Percentiles rank a stretch among this genome's conserved stretches.
Evolutionary conservation across 2,329 filamentous ascomycete species (phyloP).

Genomic region (Diplodia sapinea): DNA sequence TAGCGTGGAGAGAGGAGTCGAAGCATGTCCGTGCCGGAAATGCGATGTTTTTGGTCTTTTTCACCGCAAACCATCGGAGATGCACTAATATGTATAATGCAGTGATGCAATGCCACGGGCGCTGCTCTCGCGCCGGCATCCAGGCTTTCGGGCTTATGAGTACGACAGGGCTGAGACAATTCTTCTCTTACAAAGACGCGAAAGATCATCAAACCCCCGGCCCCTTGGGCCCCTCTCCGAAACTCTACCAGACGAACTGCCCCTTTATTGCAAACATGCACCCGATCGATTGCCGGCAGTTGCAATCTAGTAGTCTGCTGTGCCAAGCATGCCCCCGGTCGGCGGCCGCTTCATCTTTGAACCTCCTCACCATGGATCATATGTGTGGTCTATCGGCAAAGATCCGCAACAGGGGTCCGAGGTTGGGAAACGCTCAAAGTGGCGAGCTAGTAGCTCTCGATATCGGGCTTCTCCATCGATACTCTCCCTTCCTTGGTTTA

Average conservation of each 20-base stretch:
- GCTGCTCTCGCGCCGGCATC: not conserved
- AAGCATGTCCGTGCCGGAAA: not conserved
- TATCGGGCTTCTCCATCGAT: not conserved
- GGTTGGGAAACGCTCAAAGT: not conserved
- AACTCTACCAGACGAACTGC: not conserved
- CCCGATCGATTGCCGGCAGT: constrained; percentile 14
- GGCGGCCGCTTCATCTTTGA: not conserved
- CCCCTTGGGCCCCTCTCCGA: not conserved
- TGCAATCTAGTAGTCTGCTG: constrained; percentile 1
- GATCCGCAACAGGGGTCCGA: not conserved
- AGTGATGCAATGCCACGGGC: not conserved
- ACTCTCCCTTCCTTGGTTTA: not conserved
- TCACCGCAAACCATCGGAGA: not conserved
- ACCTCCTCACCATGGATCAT: not conserved
- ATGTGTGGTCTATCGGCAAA: not conserved
- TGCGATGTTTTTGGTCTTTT: not conserved
- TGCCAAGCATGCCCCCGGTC: not conserved
- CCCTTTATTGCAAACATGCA: constrained; percentile 6
- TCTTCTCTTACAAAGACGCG: not conserved
- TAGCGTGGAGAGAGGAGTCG: not conserved
- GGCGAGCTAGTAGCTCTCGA: not conserved
- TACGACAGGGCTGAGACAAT: constrained; percentile 23
- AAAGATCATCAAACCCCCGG: constrained; percentile 19
- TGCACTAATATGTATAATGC: not conserved
- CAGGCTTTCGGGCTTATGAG: not conserved